Percentiles rank a stretch among this genome's conserved stretches.
Evolutionary conservation across 2,329 filamentous ascomycete species (phyloP).

Genomic region (Cordyceps fumosorosea): DNA sequence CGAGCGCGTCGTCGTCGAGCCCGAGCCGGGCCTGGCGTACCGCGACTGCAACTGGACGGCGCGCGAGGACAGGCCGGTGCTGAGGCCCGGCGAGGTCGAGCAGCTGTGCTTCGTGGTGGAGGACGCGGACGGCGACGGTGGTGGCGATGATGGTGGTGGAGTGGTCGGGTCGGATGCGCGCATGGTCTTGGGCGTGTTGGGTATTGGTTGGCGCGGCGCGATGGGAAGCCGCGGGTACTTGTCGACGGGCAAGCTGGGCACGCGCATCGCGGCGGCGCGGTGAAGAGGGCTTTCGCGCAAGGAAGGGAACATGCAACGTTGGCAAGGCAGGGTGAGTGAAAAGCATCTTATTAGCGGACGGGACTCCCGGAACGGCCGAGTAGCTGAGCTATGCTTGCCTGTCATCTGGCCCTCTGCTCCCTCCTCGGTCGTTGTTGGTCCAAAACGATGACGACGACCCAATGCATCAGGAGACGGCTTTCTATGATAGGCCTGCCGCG

Average conservation of each 20-base stretch:
- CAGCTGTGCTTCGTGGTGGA: constrained; percentile 60
- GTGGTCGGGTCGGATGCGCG: constrained; percentile 42
- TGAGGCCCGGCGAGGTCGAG: constrained; percentile 58
- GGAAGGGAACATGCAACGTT: too few relatives aligned
- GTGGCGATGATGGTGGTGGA: constrained; percentile 28
- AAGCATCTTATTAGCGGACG: too few relatives aligned
- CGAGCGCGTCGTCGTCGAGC: constrained; percentile 55
- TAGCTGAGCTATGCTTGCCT: too few relatives aligned
- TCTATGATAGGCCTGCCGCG: too few relatives aligned
- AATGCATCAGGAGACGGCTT: too few relatives aligned
- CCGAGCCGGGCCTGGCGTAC: constrained; percentile 44
- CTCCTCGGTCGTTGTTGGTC: too few relatives aligned
- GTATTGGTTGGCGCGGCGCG: constrained; percentile 79
- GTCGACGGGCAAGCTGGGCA: constrained; percentile 74
- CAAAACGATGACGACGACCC: too few relatives aligned
- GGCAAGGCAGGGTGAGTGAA: too few relatives aligned
- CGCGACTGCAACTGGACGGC: constrained; percentile 52
- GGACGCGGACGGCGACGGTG: constrained; percentile 22
- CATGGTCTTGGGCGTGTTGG: constrained; percentile 70
- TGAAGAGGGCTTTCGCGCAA: constrained; percentile 16
- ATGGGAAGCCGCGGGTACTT: constrained; percentile 87
- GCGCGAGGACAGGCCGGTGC: constrained; percentile 42
- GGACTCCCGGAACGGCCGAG: too few relatives aligned
- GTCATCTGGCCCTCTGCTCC: too few relatives aligned
- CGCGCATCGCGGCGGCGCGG: constrained; percentile 29